phyloP scores from a whole-genome alignment of 2,329 filamentous ascomycete genomes.

The Biscogniauxia sp. region DNA sequence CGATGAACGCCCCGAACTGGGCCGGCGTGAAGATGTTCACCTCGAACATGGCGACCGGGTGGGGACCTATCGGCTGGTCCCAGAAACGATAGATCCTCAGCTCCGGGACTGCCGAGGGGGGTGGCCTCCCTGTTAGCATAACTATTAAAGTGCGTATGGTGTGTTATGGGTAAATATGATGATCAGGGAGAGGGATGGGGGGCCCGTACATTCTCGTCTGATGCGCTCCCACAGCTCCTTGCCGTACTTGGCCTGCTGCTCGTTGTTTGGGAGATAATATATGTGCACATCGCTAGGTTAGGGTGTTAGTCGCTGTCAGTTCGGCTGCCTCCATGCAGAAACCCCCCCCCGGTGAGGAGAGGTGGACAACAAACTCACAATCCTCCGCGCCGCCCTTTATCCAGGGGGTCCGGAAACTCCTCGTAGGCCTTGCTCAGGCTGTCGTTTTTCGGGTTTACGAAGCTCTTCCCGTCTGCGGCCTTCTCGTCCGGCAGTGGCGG shows the following conservation, averaged over 20 bases:
- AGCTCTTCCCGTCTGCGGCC: slow-evolving; percentile 74
- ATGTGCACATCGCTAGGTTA: slow-evolving; percentile 78
- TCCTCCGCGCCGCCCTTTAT: slow-evolving; percentile 64
- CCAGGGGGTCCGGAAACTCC: slow-evolving; percentile 65
- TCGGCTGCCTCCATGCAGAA: too few relatives aligned
- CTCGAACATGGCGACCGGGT: slow-evolving; percentile 87
- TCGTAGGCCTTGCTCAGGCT: slow-evolving; percentile 67
- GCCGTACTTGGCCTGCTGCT: slow-evolving; percentile 64
- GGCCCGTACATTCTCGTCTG: slow-evolving; percentile 67
- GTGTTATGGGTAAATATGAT: not conserved
- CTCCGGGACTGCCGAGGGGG: slow-evolving; percentile 69
- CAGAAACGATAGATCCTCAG: slow-evolving; percentile 77
- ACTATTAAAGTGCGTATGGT: not conserved
- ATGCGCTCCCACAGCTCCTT: slow-evolving; percentile 74
- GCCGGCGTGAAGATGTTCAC: slow-evolving; percentile 83
- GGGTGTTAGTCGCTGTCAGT: too few relatives aligned
- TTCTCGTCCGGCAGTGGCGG: slow-evolving; percentile 56
- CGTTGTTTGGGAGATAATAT: slow-evolving; percentile 70
- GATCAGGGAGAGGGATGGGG: not conserved
- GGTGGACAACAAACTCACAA: slow-evolving; percentile 56
- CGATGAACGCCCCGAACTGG: slow-evolving; percentile 85
- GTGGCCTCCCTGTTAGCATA: slow-evolving; percentile 1
- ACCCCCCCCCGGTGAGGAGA: too few relatives aligned
- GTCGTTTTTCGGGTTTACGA: slow-evolving; percentile 58
- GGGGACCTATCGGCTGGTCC: slow-evolving; percentile 76